Conservation (phyloP, 305 asterid species). For the Plantago lanceolata region DNA sequence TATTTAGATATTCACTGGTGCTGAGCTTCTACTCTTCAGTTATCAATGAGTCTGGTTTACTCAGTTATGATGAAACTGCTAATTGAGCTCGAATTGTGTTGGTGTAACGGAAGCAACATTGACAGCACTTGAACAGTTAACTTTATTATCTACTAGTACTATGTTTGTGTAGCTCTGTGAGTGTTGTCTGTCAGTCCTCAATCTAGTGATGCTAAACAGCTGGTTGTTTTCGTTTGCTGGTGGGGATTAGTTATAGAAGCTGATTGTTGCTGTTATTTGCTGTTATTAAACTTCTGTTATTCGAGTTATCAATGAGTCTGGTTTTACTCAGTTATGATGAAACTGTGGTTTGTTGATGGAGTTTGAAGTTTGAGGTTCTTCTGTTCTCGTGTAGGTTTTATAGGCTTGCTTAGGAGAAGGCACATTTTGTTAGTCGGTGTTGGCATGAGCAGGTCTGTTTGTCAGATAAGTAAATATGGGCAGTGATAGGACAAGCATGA, state of each 20-base stretch:
- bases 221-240: neutral
- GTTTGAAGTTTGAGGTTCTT: too few species aligned
- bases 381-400: too few species aligned
- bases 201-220: neutral
- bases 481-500: conserved; percentile 50
- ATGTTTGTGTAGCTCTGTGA: neutral
- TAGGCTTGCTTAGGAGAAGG: neutral
- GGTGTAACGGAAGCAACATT: neutral
- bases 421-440: conserved; percentile 20
- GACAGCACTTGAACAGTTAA: neutral
- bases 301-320: neutral
- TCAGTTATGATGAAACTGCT: neutral
- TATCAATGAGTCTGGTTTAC: neutral
- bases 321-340: neutral
- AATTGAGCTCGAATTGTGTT: neutral
- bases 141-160: neutral
- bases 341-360: too few species aligned
- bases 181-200: neutral
- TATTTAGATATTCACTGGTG: neutral
- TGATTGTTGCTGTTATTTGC: neutral
- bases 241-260: neutral
- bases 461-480: conserved; percentile 53
- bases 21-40: neutral
- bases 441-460: conserved; percentile 42
- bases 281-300: neutral